These are phyloP conservation scores for Penicillium salamii DNA, from an alignment of 495 filamentous ascomycete genomes.

Conservation along the genomic window DNA sequence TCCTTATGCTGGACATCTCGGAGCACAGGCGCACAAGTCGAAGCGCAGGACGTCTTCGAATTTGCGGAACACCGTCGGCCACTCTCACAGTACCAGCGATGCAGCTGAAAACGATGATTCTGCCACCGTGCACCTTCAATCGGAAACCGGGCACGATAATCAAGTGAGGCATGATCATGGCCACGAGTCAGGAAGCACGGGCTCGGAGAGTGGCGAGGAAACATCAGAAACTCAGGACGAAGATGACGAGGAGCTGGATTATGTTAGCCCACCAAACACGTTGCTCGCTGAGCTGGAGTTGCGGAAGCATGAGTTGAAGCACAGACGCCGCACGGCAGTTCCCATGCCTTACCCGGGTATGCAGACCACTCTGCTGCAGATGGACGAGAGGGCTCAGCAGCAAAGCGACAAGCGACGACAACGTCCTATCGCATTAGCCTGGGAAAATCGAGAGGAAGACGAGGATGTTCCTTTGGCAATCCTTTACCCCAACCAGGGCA, in stretches of 20 bases:
- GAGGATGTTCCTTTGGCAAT: slow-evolving; percentile 86
- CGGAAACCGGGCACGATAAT: slow-evolving; percentile 18
- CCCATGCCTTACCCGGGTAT: slow-evolving; percentile 66
- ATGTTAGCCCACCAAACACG: slow-evolving; percentile 75
- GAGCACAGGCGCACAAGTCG: slow-evolving; percentile 58
- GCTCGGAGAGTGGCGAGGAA: slow-evolving; percentile 21
- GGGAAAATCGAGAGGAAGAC: slow-evolving; percentile 72
- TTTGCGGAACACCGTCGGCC: slow-evolving; percentile 22
- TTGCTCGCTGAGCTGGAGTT: slow-evolving; percentile 89
- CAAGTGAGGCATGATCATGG: slow-evolving; percentile 16
- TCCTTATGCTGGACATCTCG: slow-evolving; percentile 71
- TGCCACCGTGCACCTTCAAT: background rate
- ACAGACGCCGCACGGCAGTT: slow-evolving; percentile 65
- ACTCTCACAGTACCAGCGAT: slow-evolving; percentile 13
- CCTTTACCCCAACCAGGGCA: slow-evolving; percentile 63
- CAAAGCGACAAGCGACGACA: slow-evolving; percentile 71
- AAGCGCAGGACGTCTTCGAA: slow-evolving; percentile 29
- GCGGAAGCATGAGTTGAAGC: slow-evolving; percentile 78
- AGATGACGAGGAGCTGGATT: slow-evolving; percentile 46
- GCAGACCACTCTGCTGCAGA: slow-evolving; percentile 83
- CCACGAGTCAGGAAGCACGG: slow-evolving; percentile 14
- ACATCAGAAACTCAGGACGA: slow-evolving; percentile 5
- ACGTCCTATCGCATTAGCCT: slow-evolving; percentile 79
- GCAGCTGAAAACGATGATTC: slow-evolving; percentile 8
- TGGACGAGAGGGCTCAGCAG: slow-evolving; percentile 88